Percentiles rank a stretch among this genome's conserved stretches.
phyloP scores from a whole-genome alignment of 768 basidiomycete species.

The Kwoniella dejecticola region DNA sequence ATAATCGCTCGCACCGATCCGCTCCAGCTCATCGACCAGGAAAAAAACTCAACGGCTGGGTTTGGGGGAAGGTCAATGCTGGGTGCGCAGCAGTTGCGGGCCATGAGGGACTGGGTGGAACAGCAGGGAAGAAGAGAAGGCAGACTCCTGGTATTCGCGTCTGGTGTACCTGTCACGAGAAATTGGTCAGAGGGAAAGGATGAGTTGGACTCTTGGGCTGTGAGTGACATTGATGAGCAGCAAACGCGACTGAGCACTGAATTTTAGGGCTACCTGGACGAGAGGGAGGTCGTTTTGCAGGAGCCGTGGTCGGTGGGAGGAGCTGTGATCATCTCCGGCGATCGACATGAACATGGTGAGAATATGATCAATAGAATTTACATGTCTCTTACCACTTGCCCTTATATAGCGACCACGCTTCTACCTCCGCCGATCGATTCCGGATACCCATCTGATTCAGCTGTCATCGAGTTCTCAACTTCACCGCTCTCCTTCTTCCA shows the following conservation, averaged over 20 bases:
- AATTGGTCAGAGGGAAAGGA: constrained; percentile 15
- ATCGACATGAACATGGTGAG: constrained; percentile 16
- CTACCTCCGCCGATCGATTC: not conserved
- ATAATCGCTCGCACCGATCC: constrained; percentile 9
- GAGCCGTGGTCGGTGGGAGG: constrained; percentile 3
- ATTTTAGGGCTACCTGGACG: constrained; percentile 12
- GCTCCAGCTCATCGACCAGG: not conserved
- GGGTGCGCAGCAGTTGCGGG: not conserved
- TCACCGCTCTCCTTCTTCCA: constrained; percentile 13
- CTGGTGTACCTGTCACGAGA: constrained; percentile 10
- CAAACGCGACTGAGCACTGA: not conserved
- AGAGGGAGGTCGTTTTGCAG: constrained; percentile 3
- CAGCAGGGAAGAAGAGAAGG: not conserved
- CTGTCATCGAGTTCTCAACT: constrained; percentile 14
- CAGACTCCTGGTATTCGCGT: constrained; percentile 4
- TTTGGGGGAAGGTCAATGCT: constrained; percentile 3
- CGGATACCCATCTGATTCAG: not conserved
- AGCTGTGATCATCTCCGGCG: constrained; percentile 13
- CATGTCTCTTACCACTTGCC: not conserved
- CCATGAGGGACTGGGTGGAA: constrained; percentile 4
- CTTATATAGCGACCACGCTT: not conserved
- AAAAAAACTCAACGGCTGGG: constrained; percentile 6
- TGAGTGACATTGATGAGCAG: not conserved
- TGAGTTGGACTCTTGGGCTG: constrained; percentile 13
- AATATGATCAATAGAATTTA: too few species aligned